Evolutionary conservation across 2,329 filamentous ascomycete species (phyloP), one percentile per base, ranked within the genome.

Genomic region (Sarocladium oryzae): DNA sequence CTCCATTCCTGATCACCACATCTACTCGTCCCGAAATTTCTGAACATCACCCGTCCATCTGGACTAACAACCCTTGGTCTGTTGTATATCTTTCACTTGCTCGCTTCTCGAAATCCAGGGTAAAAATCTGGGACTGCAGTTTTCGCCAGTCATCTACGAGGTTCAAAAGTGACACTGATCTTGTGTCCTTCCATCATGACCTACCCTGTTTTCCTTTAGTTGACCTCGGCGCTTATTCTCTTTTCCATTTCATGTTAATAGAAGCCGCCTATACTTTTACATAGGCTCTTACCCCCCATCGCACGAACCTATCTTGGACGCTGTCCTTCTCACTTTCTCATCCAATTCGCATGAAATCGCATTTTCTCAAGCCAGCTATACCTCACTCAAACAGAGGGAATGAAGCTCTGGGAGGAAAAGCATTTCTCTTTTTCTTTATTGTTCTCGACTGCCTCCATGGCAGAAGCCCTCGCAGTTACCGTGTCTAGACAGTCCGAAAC

Each of bases 381-480:
- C n/a, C 21, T 20, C 13, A 26, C 40, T 43, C n/a, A 20, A 10
- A 10, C 37, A 9, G 26, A 9, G 16, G 40, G 23, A 15, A 15
- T 7, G 4, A 43, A 43, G 26, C 3, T 13, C 4, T 26, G 24
- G 40, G 26, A n/a, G 40, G 23, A 43, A 43, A 43, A 43, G 21
- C 21, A 43, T n/a, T 11, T 43, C 40, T 43, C 40, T 43, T 43
- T 43, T 43, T 26, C 40, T 43, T n/a, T 43, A 43, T 43, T 43
- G 40, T 43, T 28, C 40, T 43, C 16, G 20, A 40, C 23, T 16
- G 9, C 5, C 21, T 11, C 16, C 40, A 11, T n/a, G 26, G 40
- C 24, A 26, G 15, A 43, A 43, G 26, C 23, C 40, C 23, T 43
- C n/a, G 16, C 37, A 40, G 23, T 40, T 21, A 21, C 37, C 37